Conservation (phyloP, 371 early-diverging fungal species). For the Mucor lusitanicus region DNA sequence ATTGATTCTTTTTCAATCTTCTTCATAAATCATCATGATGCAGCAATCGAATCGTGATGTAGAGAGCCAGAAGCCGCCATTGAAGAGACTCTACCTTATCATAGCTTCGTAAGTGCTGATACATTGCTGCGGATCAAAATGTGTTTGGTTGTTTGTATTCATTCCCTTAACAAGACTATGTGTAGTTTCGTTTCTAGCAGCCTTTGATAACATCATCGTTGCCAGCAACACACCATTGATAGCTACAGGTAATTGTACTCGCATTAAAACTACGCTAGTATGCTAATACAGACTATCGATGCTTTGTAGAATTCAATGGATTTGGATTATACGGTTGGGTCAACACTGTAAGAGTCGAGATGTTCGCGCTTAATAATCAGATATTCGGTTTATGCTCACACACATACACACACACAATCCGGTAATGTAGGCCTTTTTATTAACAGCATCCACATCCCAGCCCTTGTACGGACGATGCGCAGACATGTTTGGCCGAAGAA, state of each 20-base stretch:
- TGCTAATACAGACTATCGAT: background rate
- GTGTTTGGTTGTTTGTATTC: background rate
- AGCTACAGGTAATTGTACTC: constrained; percentile 25
- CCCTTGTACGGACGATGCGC: constrained; percentile 66
- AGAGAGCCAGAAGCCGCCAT: background rate
- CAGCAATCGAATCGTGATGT: background rate
- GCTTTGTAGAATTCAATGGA: constrained; percentile 36
- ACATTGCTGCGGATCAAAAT: background rate
- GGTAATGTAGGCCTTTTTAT: constrained; percentile 32
- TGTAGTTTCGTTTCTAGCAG: constrained; percentile 41
- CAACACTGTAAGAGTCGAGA: constrained; percentile 30
- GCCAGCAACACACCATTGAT: constrained; percentile 39
- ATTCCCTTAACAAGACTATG: constrained; percentile 25
- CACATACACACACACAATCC: background rate
- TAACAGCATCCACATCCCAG: constrained; percentile 55
- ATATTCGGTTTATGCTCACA: background rate
- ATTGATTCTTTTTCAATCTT: background rate
- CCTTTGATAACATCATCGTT: constrained; percentile 46
- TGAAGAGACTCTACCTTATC: constrained; percentile 5
- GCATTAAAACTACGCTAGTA: background rate
- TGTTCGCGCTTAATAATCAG: background rate
- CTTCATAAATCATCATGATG: background rate
- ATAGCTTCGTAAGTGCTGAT: constrained; percentile 11
- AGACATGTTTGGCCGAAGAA: constrained; percentile 72
- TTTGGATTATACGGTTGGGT: constrained; percentile 43